Evolutionary conservation across 2,329 filamentous ascomycete species (phyloP), one percentile per base, ranked within the genome.

Genomic region (Sodiomyces alkalinus): DNA sequence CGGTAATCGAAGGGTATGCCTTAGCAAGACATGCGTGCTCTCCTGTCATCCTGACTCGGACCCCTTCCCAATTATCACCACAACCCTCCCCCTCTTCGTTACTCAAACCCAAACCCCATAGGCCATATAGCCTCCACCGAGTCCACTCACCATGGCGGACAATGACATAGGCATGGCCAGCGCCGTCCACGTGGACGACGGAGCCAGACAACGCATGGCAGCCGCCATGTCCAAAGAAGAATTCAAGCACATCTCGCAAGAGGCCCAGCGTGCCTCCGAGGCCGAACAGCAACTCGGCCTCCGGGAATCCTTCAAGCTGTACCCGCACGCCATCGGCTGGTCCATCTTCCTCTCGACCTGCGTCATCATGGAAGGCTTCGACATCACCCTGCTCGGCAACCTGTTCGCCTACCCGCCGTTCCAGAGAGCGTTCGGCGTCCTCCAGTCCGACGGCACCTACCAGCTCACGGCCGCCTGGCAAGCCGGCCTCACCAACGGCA

Each of bases 391-490:
- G 16, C 29, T 38, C 22, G 33, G 29, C 15, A 31, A 29, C 23
- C 26, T 38, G 16, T 38, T 26, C 27, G 36, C 34, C n/a, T 38
- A 36, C 19, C 31, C 34, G 11, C 27, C 40, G 12, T 62, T 52
- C 33, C 46, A 47, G 22, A 45, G 37, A 33, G 53, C 46, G 29
- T 66, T 58, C 31, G 60, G 60, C 7, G 34, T 40, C 0, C 29
- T 30, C 17, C 40, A 46, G 9, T 34, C 44, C 1, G 40, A 59
- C 17, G 58, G 52, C 1, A 45, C 37, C 1, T 64, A 64, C 33
- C 46, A 64, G 33, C 43, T 70, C 26, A 55, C 36, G 25, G 58
- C 60, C 2, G 46, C 55, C 1, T 70, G 66, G 66, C 64, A 68
- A 40, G 54, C 62, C 3, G 62, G 55, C 6, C 45, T 70, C 4